Percentiles rank a stretch among this genome's conserved stretches.
Evolutionary conservation across 129 eudicot genomes (phyloP).

Genomic region (Apium graveolens): DNA sequence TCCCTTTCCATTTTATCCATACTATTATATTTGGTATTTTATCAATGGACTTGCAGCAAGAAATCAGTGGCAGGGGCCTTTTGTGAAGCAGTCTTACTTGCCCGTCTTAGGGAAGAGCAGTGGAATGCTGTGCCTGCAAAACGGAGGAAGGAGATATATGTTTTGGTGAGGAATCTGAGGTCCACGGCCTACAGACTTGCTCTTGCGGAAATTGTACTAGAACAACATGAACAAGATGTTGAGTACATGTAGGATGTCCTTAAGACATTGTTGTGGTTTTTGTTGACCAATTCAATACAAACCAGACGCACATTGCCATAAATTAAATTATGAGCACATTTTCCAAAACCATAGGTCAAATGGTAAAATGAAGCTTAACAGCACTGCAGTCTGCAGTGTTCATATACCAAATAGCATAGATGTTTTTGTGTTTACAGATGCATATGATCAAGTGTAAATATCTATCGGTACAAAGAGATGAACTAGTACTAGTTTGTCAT

Average conservation of each 20-base stretch:
- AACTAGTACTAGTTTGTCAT: background rate
- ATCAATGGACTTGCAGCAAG: conserved; percentile 50
- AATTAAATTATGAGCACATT: background rate
- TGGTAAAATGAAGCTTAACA: background rate
- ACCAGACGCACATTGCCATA: background rate
- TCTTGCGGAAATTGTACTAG: conserved; percentile 61
- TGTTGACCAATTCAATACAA: background rate
- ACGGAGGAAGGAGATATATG: conserved; percentile 71
- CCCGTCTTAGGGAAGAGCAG: conserved; percentile 72
- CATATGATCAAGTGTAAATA: background rate
- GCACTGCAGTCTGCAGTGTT: background rate
- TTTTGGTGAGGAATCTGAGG: conserved; percentile 75
- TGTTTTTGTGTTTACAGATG: background rate
- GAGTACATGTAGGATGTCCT: conserved; percentile 27
- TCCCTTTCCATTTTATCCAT: background rate
- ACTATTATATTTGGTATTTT: background rate
- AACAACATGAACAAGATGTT: conserved; percentile 52
- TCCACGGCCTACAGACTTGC: conserved; percentile 87
- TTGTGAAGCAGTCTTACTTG: conserved; percentile 65
- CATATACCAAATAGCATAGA: background rate
- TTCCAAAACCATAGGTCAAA: background rate
- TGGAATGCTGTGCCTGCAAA: conserved; percentile 50
- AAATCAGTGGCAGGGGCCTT: conserved; percentile 62
- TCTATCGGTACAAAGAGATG: background rate
- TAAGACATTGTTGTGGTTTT: background rate